Percentiles rank a stretch among this genome's conserved stretches.
phyloP scores from a whole-genome alignment of 495 filamentous ascomycete genomes.

The Margaritispora aquatica region DNA sequence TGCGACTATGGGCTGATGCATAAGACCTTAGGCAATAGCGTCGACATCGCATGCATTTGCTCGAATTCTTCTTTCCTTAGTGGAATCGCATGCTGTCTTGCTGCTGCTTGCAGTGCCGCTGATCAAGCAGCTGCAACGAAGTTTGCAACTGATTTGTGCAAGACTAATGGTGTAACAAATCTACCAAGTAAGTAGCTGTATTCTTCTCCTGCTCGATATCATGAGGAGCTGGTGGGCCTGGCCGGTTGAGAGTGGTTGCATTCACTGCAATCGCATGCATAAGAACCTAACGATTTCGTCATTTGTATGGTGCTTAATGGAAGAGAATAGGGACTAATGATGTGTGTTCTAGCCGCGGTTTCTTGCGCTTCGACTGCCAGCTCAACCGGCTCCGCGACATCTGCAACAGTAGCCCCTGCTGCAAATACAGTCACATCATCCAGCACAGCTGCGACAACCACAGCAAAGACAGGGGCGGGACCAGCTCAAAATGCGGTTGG shows the following conservation, averaged over 20 bases:
- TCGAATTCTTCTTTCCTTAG: slow-evolving; percentile 47
- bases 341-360: no score
- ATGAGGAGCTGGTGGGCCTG: no score
- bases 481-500: slow-evolving; percentile 13
- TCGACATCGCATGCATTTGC: slow-evolving; percentile 67
- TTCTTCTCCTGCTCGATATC: no score
- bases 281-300: no score
- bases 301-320: no score
- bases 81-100: slow-evolving; percentile 62
- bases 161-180: slow-evolving; percentile 25
- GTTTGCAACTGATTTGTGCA: slow-evolving; percentile 30
- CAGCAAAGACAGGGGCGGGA: slow-evolving; percentile 3
- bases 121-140: slow-evolving; percentile 44
- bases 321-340: no score
- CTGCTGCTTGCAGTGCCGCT: slow-evolving; percentile 38
- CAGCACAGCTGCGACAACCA: slow-evolving; percentile 1
- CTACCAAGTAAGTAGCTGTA: no score
- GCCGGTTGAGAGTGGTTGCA: no score
- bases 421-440: background rate
- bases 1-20: background rate
- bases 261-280: no score
- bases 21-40: slow-evolving; percentile 37
- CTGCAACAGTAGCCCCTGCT: background rate
- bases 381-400: background rate
- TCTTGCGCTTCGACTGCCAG: slow-evolving; percentile 2